Evolutionary conservation across 495 filamentous ascomycete genomes (phyloP), one percentile per base, ranked within the genome.

Genomic region (Lepraria neglecta): DNA sequence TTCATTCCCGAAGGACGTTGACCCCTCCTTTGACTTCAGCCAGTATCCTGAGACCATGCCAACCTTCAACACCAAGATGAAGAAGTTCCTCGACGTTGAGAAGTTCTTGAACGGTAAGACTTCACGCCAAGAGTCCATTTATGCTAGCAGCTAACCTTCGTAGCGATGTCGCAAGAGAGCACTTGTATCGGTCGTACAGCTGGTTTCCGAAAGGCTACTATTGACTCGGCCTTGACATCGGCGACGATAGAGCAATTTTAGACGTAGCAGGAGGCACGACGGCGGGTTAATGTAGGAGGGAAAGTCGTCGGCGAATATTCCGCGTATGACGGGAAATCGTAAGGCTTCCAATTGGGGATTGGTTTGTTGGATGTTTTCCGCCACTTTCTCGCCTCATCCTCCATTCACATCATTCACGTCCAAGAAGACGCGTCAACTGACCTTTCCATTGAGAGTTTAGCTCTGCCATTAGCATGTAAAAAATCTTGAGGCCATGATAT

Each of bases 1-100:
- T 24, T 1, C 38, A 33, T 3, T 14, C 43, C 3, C 42, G 6
- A 53, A 60, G 24, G 17, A 6, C 19, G 3, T 47, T 27, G 30
- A 24, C 24, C 47, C 43, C 5, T 30, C 1, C 19, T 28, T 24
- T n/a, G 28, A 28, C 11, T 10, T 38, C 42, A 42, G 14, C 21
- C 5, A 27, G 33, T 48, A 44, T 30, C 4, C 14, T 12, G 31
- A 27, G 19, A 30, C 28, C 21, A 19, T 57, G 38, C 54, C 54
- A 21, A 45, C 38, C 17, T 56, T 56, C 19, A 47, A 48, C 19
- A 46, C 28, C 30, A 63, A 51, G 46, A 47, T 46, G 3, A 63
- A 45, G 55, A 59, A 44, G n/a, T 59, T 58, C 17, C 15, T 64
- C 6, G 50, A 64, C 44, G 62, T 64, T 1, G 62, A 64, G 7